A percentile compares a stretch with the other conserved stretches of the same genome.
Evolutionary conservation across 2,329 filamentous ascomycete species (phyloP).

Genomic region (Claviceps sp.): DNA sequence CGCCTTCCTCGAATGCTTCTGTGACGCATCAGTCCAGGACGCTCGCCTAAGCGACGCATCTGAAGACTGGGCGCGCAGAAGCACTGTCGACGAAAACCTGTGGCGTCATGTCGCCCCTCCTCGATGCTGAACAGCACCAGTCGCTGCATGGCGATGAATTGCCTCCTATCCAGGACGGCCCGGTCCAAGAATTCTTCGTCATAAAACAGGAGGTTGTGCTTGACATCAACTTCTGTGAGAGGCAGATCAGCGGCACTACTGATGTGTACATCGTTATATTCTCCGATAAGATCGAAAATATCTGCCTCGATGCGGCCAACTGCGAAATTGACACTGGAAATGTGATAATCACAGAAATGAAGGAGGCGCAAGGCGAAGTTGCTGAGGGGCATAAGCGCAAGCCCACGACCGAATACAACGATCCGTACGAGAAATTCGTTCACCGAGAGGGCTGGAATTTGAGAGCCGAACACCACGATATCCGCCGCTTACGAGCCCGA

Average conservation of each 20-base stretch:
- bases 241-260: conserved; percentile 62
- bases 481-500: conserved; percentile 55
- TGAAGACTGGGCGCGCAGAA: conserved; percentile 1
- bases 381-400: conserved; percentile 24
- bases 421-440: conserved; percentile 54
- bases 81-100: background rate
- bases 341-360: conserved; percentile 35
- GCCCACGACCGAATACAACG: conserved; percentile 33
- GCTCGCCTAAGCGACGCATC: conserved; percentile 4
- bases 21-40: background rate
- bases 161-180: conserved; percentile 20
- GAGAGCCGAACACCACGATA: conserved; percentile 61
- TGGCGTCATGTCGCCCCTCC: conserved; percentile 5
- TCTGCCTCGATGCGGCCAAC: conserved; percentile 49
- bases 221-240: conserved; percentile 73
- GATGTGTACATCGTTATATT: conserved; percentile 65
- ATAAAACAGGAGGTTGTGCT: conserved; percentile 79
- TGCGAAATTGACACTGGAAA: conserved; percentile 42
- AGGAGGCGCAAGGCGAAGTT: conserved; percentile 21
- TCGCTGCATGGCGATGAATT: conserved; percentile 20
- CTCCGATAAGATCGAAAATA: conserved; percentile 42
- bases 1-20: conserved; percentile 1
- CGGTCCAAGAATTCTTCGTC: conserved; percentile 36
- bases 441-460: conserved; percentile 48
- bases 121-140: conserved; percentile 11